Base-by-base conservation (phyloP, 441 rosid species). In the Eugenia klotzschiana region DNA sequence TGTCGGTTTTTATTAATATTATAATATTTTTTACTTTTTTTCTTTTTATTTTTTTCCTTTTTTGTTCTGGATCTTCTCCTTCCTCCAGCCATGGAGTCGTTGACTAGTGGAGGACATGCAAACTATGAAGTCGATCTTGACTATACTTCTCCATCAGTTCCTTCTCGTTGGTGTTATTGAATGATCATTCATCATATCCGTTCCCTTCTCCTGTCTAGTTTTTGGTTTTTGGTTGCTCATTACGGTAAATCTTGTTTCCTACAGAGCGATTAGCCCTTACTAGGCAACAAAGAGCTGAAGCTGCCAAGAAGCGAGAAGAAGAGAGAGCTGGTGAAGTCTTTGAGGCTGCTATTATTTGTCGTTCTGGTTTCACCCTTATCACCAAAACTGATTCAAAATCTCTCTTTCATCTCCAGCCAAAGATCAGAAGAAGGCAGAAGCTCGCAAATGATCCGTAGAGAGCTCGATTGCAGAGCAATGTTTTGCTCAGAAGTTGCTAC, bases 211-310 rank as follows among this genome's bases (percentile, higher is more conserved):
- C 74, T 33, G 27, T 33, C 7, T 64, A 4, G 4, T 33, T 33
- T 33, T 64, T 2, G 77, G 18, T 64, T 29, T 8, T 27, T 12
- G n/a, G 33, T 37, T 3, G 23, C 25, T 64, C 25, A 64, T 64
- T 18, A 33, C 4, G 5, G 77, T 2, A 2, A 37, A 3, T 33
- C 84, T 27, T 79, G 26, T 43, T 29, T 25, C 46, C 27, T 88
- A 85, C 91, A 95, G 98, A 97, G 79, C 98, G 98, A 33, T 84
- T 94, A 79, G 92, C 92, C 83, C 93, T 94, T 46, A 93, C 95
- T 64, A 94, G 98, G 33, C 96, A 97, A 85, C 95, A 95, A 88
- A 91, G 99, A 90, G 98, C 91, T 80, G 98, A 95, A 85, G 97
- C 99, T 80, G 95, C 98, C 26, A 94, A 84, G 84, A 96, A 92